Conservation (phyloP, 2,329 filamentous ascomycete genomes). For the Stemphylium lycopersici region DNA sequence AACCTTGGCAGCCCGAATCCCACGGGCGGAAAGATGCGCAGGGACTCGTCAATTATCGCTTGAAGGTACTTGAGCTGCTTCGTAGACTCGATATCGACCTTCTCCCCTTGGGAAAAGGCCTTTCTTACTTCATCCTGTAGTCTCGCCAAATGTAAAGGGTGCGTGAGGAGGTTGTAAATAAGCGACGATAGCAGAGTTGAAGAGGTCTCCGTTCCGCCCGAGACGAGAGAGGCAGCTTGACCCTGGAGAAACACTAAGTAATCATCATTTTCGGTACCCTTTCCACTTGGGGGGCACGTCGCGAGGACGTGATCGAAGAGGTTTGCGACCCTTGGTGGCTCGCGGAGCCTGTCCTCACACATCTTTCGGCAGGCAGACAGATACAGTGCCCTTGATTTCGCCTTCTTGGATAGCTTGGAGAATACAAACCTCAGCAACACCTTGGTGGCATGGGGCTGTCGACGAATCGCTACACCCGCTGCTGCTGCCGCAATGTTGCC, state of each 20-base stretch:
- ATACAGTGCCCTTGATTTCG: not conserved
- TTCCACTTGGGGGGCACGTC: no score
- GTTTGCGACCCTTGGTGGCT: not conserved
- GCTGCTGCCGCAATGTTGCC: no score
- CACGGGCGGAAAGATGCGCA: slow-evolving; percentile 42
- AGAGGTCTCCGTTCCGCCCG: not conserved
- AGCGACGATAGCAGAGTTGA: not conserved
- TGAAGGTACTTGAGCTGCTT: slow-evolving; percentile 33
- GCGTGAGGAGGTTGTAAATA: not conserved
- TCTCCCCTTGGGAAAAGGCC: not conserved
- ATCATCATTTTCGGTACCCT: no score
- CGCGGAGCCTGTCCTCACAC: not conserved
- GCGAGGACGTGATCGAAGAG: not conserved
- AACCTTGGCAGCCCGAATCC: not conserved
- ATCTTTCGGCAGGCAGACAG: no score
- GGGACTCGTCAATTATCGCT: slow-evolving; percentile 40
- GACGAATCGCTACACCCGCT: no score
- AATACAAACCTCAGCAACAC: not conserved
- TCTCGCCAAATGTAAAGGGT: not conserved
- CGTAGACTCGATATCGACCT: slow-evolving; percentile 31
- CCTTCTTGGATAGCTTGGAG: not conserved
- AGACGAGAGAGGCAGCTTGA: no score
- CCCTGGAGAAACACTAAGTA: no score
- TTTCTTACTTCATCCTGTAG: not conserved
- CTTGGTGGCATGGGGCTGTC: no score